Percentiles rank a stretch among this genome's conserved stretches.
Conservation (phyloP, 768 basidiomycete genomes). For the Chalciporus pseudorubinellus region DNA sequence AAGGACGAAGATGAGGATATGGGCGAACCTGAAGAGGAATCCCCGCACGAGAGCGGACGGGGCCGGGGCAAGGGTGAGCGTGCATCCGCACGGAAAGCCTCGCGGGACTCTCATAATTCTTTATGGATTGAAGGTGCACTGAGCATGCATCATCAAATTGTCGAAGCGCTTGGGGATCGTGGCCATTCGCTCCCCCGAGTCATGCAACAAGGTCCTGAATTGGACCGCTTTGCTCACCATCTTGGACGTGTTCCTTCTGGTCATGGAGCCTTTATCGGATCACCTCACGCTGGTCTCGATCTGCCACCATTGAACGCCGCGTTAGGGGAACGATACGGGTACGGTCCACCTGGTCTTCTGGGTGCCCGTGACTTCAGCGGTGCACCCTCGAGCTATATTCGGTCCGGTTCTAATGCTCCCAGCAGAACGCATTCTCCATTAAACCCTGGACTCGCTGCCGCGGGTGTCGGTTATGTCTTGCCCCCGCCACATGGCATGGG, state of each 20-base stretch:
- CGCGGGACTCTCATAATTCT: slow-evolving; percentile 35
- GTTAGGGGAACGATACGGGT: slow-evolving; percentile 36
- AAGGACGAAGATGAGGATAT: slow-evolving; percentile 50
- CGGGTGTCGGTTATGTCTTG: slow-evolving; percentile 41
- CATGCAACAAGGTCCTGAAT: slow-evolving; percentile 28
- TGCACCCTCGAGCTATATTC: slow-evolving; percentile 55
- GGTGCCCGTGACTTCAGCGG: slow-evolving; percentile 34
- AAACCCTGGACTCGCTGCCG: slow-evolving; percentile 43
- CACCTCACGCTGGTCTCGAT: slow-evolving; percentile 52
- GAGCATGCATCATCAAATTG: slow-evolving; percentile 35
- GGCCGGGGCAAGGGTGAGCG: slow-evolving; percentile 38
- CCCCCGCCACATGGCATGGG: slow-evolving; percentile 38
- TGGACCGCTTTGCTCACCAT: slow-evolving; percentile 35
- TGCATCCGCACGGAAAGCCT: slow-evolving; percentile 35
- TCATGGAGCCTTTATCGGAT: slow-evolving; percentile 35
- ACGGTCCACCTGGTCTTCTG: slow-evolving; percentile 35
- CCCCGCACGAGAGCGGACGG: slow-evolving; percentile 31
- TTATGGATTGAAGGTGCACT: slow-evolving; percentile 34
- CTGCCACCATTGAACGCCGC: slow-evolving; percentile 57
- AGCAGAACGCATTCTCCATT: slow-evolving; percentile 73
- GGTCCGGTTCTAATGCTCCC: slow-evolving; percentile 63
- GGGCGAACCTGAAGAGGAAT: slow-evolving; percentile 41
- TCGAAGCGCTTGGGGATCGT: slow-evolving; percentile 34
- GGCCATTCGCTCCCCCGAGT: slow-evolving; percentile 33
- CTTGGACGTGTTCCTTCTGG: slow-evolving; percentile 35